phyloP scores from a whole-genome alignment of 2,329 filamentous ascomycete species.

The Neophaeococcomyces mojaviensis region DNA sequence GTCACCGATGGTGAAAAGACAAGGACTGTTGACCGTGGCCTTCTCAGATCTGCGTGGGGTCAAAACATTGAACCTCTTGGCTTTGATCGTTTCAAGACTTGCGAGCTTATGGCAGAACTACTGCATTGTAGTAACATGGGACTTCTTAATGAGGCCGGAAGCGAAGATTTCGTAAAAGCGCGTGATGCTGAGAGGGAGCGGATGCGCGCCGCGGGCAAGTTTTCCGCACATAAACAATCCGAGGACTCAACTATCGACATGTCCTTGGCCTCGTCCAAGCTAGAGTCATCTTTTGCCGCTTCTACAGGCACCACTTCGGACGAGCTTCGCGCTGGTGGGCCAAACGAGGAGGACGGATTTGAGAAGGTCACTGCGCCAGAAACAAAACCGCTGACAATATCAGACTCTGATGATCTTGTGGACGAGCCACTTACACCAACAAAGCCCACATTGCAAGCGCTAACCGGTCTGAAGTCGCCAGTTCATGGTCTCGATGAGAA shows the following conservation, averaged over 20 bases:
- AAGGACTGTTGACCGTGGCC: slow-evolving; percentile 60
- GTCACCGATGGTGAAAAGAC: slow-evolving; percentile 50
- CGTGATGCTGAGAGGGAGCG: slow-evolving; percentile 76
- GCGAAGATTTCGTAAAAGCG: slow-evolving; percentile 73
- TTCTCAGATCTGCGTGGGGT: slow-evolving; percentile 80
- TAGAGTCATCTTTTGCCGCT: slow-evolving; percentile 30
- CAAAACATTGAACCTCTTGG: slow-evolving; percentile 86
- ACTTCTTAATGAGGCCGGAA: slow-evolving; percentile 81
- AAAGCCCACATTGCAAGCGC: slow-evolving; percentile 12
- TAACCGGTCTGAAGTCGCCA: slow-evolving; percentile 37
- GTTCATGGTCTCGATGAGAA: slow-evolving; percentile 49
- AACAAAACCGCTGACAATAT: slow-evolving; percentile 13
- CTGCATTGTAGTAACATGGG: slow-evolving; percentile 99
- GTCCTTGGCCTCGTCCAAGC: slow-evolving; percentile 40
- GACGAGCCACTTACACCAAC: slow-evolving; percentile 65
- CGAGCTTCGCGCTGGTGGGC: slow-evolving; percentile 67
- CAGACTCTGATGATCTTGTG: slow-evolving; percentile 56
- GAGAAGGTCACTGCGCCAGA: slow-evolving; percentile 69
- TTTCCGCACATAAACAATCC: slow-evolving; percentile 41
- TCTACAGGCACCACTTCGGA: slow-evolving; percentile 49
- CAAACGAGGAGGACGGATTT: slow-evolving; percentile 82
- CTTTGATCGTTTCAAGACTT: slow-evolving; percentile 98
- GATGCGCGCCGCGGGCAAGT: slow-evolving; percentile 67
- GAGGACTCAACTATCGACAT: slow-evolving; percentile 51
- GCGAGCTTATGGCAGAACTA: slow-evolving; percentile 95